Evolutionary conservation across 1,284 basidiomycete species (phyloP).

Genomic region (Naganishia liquefaciens): DNA sequence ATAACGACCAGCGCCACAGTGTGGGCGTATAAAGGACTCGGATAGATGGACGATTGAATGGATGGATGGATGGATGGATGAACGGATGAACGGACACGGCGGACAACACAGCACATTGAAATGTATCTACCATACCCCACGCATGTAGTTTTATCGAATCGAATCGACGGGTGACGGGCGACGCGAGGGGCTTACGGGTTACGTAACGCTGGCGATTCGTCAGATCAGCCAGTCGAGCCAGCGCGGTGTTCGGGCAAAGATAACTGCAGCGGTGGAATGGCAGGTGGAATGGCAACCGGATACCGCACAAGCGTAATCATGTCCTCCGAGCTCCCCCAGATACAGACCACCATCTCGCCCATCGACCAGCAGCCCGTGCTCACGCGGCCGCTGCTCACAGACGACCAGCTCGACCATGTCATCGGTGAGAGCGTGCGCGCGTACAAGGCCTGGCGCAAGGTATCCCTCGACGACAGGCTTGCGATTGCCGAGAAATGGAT

Average conservation of each 20-base stretch:
- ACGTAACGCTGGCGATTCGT: no score
- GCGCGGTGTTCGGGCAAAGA: not conserved
- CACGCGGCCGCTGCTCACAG: conserved; percentile 52
- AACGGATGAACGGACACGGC: no score
- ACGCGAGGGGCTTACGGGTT: not conserved
- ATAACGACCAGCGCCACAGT: no score
- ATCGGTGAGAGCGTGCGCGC: conserved; percentile 65
- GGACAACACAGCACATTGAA: not conserved
- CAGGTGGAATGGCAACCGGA: no score
- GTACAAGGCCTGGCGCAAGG: conserved; percentile 71
- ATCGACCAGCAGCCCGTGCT: conserved; percentile 55
- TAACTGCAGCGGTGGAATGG: no score
- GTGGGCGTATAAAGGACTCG: no score
- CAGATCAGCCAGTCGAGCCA: not conserved
- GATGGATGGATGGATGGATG: no score
- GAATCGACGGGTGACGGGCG: not conserved
- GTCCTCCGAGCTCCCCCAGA: conserved; percentile 31
- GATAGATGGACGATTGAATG: no score
- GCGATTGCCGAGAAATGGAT: conserved; percentile 74
- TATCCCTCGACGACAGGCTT: conserved; percentile 70
- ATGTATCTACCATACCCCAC: not conserved
- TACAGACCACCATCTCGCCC: conserved; percentile 59
- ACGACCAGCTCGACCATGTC: conserved; percentile 61
- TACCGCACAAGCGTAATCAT: not conserved
- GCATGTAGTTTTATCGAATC: not conserved